Conservation (phyloP, 768 basidiomycete genomes). For the Boletales sp. region DNA sequence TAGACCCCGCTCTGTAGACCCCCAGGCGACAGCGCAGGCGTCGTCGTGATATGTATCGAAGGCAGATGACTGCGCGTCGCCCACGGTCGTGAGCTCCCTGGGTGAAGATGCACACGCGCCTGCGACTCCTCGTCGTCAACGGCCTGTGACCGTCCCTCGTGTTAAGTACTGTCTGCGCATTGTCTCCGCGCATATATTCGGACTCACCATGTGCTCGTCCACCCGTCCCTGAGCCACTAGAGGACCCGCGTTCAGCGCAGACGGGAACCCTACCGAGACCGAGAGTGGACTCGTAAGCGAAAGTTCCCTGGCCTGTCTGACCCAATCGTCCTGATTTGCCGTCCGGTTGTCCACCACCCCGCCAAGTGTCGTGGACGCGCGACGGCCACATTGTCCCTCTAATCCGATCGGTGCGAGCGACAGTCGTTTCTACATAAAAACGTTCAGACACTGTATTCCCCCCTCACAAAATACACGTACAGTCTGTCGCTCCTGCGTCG, state of each 20-base stretch:
- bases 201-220: slow-evolving; percentile 49
- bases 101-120: slow-evolving; percentile 7
- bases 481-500: slow-evolving; percentile 49
- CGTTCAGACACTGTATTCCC: neutral
- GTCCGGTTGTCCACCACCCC: slow-evolving; percentile 26
- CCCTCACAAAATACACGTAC: slow-evolving; percentile 31
- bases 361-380: slow-evolving; percentile 23
- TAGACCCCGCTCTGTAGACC: slow-evolving; percentile 1
- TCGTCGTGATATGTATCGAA: slow-evolving; percentile 25
- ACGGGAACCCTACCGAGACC: slow-evolving; percentile 13
- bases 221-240: slow-evolving; percentile 7
- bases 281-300: slow-evolving; percentile 40
- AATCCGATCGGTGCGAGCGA: slow-evolving; percentile 36
- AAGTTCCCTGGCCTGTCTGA: slow-evolving; percentile 62
- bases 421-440: slow-evolving; percentile 53
- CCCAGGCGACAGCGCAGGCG: neutral
- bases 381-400: slow-evolving; percentile 26
- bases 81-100: slow-evolving; percentile 10
- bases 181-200: neutral
- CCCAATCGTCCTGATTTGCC: slow-evolving; percentile 68
- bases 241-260: neutral
- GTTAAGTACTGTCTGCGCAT: slow-evolving; percentile 7
- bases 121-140: slow-evolving; percentile 22
- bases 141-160: slow-evolving; percentile 12
- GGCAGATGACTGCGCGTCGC: slow-evolving; percentile 18